phyloP scores from a whole-genome alignment of 768 basidiomycete genomes.

The Pholiota molesta region DNA sequence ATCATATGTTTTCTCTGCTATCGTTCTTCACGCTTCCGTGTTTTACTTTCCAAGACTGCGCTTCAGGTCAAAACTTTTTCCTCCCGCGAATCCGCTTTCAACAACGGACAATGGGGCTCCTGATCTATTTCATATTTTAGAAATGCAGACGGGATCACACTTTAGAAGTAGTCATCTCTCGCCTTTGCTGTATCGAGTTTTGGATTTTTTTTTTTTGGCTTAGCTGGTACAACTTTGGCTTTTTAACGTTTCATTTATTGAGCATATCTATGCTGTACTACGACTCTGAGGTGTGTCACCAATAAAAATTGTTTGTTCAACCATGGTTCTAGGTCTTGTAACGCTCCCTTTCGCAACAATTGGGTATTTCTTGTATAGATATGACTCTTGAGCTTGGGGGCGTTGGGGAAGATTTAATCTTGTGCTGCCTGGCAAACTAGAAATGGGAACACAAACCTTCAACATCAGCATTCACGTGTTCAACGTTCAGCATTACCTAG shows the following conservation, averaged over 20 bases:
- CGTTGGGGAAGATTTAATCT: too few relatives aligned
- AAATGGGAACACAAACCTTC: too few relatives aligned
- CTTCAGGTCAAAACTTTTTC: background rate
- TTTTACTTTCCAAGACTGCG: background rate
- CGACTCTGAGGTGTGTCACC: background rate
- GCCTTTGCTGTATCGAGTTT: background rate
- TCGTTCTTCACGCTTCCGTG: background rate
- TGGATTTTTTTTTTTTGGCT: background rate
- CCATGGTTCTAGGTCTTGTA: too few relatives aligned
- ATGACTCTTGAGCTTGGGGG: too few relatives aligned
- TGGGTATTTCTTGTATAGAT: too few relatives aligned
- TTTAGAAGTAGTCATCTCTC: background rate
- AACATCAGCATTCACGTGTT: too few relatives aligned
- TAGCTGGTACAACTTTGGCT: background rate
- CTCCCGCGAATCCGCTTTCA: conserved; percentile 2
- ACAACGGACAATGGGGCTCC: conserved; percentile 2
- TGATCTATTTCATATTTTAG: conserved; percentile 3
- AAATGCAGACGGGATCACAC: background rate
- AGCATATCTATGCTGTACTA: too few relatives aligned
- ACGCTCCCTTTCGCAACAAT: too few relatives aligned
- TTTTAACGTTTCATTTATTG: conserved; percentile 3
- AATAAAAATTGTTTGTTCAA: background rate
- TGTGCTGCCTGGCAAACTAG: too few relatives aligned
- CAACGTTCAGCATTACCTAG: too few relatives aligned
- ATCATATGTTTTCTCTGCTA: background rate